A percentile compares a stretch with the other conserved stretches of the same genome.
Conservation (phyloP, 2,329 filamentous ascomycete species). For the Lachnellula subtilissima region DNA sequence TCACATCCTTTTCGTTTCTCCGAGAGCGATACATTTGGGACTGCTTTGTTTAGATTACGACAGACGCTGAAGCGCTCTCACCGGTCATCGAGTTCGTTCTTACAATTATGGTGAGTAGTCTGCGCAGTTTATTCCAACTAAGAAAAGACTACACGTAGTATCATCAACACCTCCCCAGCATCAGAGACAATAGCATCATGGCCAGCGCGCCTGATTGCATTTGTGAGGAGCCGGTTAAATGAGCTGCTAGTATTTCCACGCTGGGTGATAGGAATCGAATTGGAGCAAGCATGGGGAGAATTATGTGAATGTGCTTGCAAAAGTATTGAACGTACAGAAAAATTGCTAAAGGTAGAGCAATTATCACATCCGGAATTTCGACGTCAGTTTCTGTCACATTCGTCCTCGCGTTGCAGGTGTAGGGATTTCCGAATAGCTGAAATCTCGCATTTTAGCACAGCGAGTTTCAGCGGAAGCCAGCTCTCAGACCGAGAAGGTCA, state of each 20-base stretch:
- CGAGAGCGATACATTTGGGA: slow-evolving; percentile 6
- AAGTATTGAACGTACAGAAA: slow-evolving; percentile 5
- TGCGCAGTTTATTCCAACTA: background rate
- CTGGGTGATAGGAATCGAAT: slow-evolving; percentile 8
- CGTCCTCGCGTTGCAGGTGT: slow-evolving; percentile 6
- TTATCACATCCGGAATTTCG: slow-evolving; percentile 11
- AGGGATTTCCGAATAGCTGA: slow-evolving; percentile 1
- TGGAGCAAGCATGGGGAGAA: slow-evolving; percentile 11
- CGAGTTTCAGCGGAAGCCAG: background rate
- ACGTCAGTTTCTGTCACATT: slow-evolving; percentile 9
- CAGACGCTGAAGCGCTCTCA: slow-evolving; percentile 2
- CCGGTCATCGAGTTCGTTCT: slow-evolving; percentile 1
- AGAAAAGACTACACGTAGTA: background rate
- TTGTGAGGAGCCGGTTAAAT: background rate
- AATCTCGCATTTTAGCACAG: background rate
- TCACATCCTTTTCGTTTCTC: slow-evolving; percentile 1
- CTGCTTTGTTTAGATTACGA: slow-evolving; percentile 4
- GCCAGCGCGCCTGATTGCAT: slow-evolving; percentile 1
- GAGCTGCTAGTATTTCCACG: slow-evolving; percentile 6
- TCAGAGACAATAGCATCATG: slow-evolving; percentile 4
- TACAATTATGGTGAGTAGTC: slow-evolving; percentile 8
- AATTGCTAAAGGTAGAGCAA: slow-evolving; percentile 6
- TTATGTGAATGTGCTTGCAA: slow-evolving; percentile 8
- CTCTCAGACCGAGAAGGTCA: background rate
- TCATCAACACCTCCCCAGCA: slow-evolving; percentile 8